Conservation (phyloP, 2,329 filamentous ascomycete genomes). For the Hypoxylon sp. region DNA sequence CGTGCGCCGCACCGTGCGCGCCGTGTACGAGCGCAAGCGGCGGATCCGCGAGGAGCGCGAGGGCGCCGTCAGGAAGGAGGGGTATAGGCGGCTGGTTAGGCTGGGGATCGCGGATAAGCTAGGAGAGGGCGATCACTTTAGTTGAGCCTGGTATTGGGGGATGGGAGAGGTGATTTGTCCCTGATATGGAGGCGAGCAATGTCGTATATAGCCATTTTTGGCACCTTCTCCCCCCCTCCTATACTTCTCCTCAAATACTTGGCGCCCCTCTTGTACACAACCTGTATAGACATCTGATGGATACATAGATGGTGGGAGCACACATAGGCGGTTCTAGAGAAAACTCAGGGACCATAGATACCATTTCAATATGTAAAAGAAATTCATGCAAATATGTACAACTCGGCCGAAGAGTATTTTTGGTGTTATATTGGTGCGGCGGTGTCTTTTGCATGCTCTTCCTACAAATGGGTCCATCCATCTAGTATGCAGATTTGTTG, state of each 20-base stretch:
- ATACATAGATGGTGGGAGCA: slow-evolving; percentile 12
- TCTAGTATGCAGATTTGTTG: slow-evolving; percentile 19
- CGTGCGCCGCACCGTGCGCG: slow-evolving; percentile 81
- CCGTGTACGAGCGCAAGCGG: slow-evolving; percentile 94
- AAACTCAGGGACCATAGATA: slow-evolving; percentile 12
- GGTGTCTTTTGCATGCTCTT: slow-evolving; percentile 35
- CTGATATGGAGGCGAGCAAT: neutral
- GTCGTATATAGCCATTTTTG: neutral
- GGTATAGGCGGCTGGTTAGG: slow-evolving; percentile 61
- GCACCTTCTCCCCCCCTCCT: neutral
- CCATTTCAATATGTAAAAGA: slow-evolving; percentile 11
- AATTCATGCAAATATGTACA: slow-evolving; percentile 34
- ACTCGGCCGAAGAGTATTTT: slow-evolving; percentile 35
- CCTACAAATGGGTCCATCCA: slow-evolving; percentile 26
- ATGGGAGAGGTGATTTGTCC: neutral
- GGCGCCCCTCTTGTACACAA: slow-evolving; percentile 12
- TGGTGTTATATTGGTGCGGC: slow-evolving; percentile 27
- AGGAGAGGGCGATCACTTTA: slow-evolving; percentile 76
- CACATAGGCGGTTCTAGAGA: slow-evolving; percentile 15
- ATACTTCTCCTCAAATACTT: neutral
- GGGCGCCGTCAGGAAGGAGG: slow-evolving; percentile 53
- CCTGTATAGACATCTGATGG: slow-evolving; percentile 2
- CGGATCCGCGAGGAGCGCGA: slow-evolving; percentile 69
- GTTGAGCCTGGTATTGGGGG: slow-evolving; percentile 53
- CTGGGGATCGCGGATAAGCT: slow-evolving; percentile 65